Evolutionary conservation across 2,329 filamentous ascomycete species (phyloP), one percentile per base, ranked within the genome.

Genomic region (Lasiodiplodia hormozganensis): DNA sequence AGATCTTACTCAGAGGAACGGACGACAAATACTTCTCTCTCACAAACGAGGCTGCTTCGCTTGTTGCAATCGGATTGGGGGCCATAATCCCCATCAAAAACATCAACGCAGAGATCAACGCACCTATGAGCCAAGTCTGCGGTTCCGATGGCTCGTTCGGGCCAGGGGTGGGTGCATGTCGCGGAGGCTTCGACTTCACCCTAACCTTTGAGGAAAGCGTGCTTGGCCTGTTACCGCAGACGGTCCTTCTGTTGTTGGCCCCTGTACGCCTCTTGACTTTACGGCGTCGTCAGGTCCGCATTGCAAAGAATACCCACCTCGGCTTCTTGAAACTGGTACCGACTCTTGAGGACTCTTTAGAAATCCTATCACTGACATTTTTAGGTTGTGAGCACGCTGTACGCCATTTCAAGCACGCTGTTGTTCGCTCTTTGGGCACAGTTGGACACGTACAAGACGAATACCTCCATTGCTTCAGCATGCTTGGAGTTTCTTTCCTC

Each of bases 131-230:
- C 57, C 36, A 56, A 51, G 69, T 70, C 25, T 75, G 72, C 66
- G 51, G 68, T 36, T 68, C 69, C 47, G 73, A 76, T 70, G 70
- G 68, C 65, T 70, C 73, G 53, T 74, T 74, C 62, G 72, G 74
- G 1, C 73, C 73, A 12, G 66, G 34, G 8, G 71, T 71, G 52
- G 72, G 70, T 23, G 54, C 70, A 16, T 75, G 73, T 66, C 71
- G 73, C 66, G 74, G 74, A 64, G 73, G 71, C 53, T 75, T 76
- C 65, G 75, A 74, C 57, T 73, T 77, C 68, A 76, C 75, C 16
- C 62, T 76, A 11, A 68, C 71, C 34, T 76, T 76, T 34, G 74
- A 76, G 62, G 73, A 76, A 51, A 75, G 70, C 72, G 69, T 75
- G 34, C 67, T 76, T 21, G 72, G 73, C 3, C 69, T 76, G 6